phyloP scores from a whole-genome alignment of 2,329 filamentous ascomycete species.

The Pezizomycotina sp. region DNA sequence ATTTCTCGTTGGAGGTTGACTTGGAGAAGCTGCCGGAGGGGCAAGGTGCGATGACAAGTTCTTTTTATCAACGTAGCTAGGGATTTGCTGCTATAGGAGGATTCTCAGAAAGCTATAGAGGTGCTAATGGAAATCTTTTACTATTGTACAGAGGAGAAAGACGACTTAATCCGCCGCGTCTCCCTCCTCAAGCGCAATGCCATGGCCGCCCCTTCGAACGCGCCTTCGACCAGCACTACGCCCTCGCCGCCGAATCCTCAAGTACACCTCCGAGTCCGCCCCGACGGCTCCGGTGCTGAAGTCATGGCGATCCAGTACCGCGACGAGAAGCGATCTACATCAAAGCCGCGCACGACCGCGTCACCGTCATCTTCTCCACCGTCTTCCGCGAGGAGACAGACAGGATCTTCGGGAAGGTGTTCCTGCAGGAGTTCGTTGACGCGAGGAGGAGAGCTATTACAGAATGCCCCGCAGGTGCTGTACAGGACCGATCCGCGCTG shows the following conservation, averaged over 20 bases:
- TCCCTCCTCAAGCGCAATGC: slow-evolving; percentile 91
- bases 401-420: slow-evolving; percentile 91
- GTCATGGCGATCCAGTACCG: slow-evolving; percentile 96
- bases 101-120: not conserved
- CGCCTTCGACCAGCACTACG: slow-evolving; percentile 83
- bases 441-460: slow-evolving; percentile 83
- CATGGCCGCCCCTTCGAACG: slow-evolving; percentile 96
- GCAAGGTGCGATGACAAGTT: slow-evolving; percentile 41
- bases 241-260: slow-evolving; percentile 75
- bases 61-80: slow-evolving; percentile 3
- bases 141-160: slow-evolving; percentile 48
- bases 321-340: slow-evolving; percentile 98
- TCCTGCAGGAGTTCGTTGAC: slow-evolving; percentile 97
- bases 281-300: slow-evolving; percentile 88
- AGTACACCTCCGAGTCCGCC: slow-evolving; percentile 84
- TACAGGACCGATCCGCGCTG: slow-evolving; percentile 88
- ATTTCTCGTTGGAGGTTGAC: slow-evolving; percentile 87
- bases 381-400: slow-evolving; percentile 97
- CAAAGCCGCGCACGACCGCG: slow-evolving; percentile 91
- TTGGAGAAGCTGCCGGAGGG: slow-evolving; percentile 69
- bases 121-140: not conserved
- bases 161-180: slow-evolving; percentile 73
- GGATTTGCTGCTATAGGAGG: slow-evolving; percentile 6
- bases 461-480: slow-evolving; percentile 94
- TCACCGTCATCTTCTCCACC: slow-evolving; percentile 98